phyloP scores from a whole-genome alignment of 2,329 filamentous ascomycete genomes.

The Phaeosphaeria sp. region DNA sequence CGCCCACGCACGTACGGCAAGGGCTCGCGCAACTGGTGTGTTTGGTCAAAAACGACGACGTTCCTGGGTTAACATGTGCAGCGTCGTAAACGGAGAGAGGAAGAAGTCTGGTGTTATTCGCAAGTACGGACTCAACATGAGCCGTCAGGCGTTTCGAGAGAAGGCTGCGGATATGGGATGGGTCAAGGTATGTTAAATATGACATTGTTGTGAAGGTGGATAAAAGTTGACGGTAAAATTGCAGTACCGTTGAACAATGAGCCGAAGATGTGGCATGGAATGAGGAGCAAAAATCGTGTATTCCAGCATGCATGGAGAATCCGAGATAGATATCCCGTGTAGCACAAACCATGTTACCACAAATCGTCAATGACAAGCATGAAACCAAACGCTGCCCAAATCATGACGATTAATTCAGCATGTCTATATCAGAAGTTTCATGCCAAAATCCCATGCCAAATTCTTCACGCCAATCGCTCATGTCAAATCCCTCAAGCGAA shows the following conservation, averaged over 20 bases:
- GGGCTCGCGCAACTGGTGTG: constrained; percentile 86
- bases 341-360: no score
- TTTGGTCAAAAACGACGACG: not conserved
- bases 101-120: constrained; percentile 87
- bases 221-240: no score
- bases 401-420: no score
- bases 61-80: constrained; percentile 37
- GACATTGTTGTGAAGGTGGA: not conserved
- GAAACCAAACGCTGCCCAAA: no score
- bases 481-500: not conserved
- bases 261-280: no score
- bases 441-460: not conserved
- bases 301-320: no score
- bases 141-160: constrained; percentile 72
- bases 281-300: no score
- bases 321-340: no score
- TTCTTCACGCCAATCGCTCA: not conserved
- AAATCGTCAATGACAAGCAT: no score
- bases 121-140: constrained; percentile 94
- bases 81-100: constrained; percentile 35
- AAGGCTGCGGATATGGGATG: constrained; percentile 71
- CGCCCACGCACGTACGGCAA: constrained; percentile 96
- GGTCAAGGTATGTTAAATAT: constrained; percentile 59
- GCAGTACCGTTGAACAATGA: not conserved
- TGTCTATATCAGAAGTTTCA: not conserved